Conservation (phyloP, 768 basidiomycete genomes). For the Auricularia auricula-judae region DNA sequence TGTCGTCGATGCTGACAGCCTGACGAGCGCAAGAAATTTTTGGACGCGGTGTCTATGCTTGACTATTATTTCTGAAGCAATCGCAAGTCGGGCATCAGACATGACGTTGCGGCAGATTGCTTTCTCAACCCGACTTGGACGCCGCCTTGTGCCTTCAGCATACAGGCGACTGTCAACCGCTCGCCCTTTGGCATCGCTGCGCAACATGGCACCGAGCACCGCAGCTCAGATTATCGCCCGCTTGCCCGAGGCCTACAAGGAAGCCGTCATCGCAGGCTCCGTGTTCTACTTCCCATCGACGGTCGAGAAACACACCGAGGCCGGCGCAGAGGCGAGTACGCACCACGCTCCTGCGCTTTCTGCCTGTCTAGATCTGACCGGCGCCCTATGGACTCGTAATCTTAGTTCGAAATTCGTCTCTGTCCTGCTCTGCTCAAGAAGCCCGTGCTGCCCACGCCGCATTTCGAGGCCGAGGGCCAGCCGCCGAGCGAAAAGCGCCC, state of each 20-base stretch:
- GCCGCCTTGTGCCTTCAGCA: too few relatives aligned
- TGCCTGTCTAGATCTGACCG: too few relatives aligned
- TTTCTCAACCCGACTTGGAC: too few relatives aligned
- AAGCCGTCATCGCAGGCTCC: slow-evolving; percentile 51
- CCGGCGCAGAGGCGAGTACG: slow-evolving; percentile 47
- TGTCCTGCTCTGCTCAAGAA: slow-evolving; percentile 84
- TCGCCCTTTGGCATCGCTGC: background rate
- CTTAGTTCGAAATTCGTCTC: slow-evolving; percentile 74
- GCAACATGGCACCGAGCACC: background rate
- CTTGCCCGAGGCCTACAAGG: slow-evolving; percentile 44
- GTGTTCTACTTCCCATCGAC: slow-evolving; percentile 73
- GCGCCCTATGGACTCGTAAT: too few relatives aligned
- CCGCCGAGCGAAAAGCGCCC: slow-evolving; percentile 15
- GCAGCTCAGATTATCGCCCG: slow-evolving; percentile 41
- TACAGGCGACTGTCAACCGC: too few relatives aligned
- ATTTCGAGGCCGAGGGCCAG: slow-evolving; percentile 22
- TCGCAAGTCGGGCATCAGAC: too few relatives aligned
- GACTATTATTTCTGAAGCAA: too few relatives aligned
- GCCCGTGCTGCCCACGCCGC: slow-evolving; percentile 36
- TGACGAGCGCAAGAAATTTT: too few relatives aligned
- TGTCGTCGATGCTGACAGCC: too few relatives aligned
- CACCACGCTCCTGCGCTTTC: background rate
- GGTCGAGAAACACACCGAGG: slow-evolving; percentile 46
- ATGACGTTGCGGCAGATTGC: too few relatives aligned
- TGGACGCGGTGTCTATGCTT: too few relatives aligned